Conservation (phyloP, 306 rosid genomes). For the Lotus japonicus region DNA sequence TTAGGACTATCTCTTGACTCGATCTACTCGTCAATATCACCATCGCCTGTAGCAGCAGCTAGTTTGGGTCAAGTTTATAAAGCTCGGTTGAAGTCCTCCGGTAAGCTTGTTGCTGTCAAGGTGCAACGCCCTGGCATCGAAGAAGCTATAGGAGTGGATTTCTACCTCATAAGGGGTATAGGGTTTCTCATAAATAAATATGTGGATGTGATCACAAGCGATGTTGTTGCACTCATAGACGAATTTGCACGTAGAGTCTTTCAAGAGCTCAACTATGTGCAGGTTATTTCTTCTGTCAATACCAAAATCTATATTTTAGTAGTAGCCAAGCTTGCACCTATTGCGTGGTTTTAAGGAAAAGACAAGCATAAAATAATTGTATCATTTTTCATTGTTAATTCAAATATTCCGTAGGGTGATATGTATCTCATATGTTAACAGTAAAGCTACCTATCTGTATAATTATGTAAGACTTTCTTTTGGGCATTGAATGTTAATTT, state of each 20-base stretch:
- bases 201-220: conserved; percentile 68
- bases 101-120: conserved; percentile 79
- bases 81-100: conserved; percentile 59
- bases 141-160: conserved; percentile 89
- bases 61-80: conserved; percentile 98
- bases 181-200: conserved; percentile 78
- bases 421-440: neutral
- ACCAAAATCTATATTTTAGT: neutral
- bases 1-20: conserved; percentile 64
- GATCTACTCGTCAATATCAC: conserved; percentile 61
- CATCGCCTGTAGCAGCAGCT: conserved; percentile 89
- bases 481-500: conserved; percentile 76
- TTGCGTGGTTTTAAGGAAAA: neutral
- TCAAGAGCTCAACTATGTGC: conserved; percentile 97
- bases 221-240: conserved; percentile 80
- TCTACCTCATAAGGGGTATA: conserved; percentile 70
- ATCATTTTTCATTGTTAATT: neutral
- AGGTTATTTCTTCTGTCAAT: conserved; percentile 47
- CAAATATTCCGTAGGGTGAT: neutral
- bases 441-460: neutral
- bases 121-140: conserved; percentile 93
- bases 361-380: neutral
- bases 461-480: conserved; percentile 27
- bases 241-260: conserved; percentile 91
- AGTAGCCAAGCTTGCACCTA: neutral